Base-by-base conservation (phyloP, 305 asterid genomes). In the Ajuga reptans region DNA sequence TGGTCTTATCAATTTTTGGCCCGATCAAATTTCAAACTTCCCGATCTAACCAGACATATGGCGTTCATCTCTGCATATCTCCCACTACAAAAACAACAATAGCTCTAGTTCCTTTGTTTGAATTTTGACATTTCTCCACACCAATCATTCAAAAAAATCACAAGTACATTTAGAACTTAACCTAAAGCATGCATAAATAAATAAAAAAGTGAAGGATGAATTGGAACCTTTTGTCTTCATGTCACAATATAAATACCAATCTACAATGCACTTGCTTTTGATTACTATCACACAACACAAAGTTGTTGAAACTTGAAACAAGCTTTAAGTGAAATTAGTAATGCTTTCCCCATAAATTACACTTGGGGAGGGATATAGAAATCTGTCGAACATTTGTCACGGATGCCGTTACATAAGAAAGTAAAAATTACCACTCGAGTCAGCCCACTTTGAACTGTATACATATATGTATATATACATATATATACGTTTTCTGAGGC, bases 341-440 rank as follows among this genome's bases (percentile, higher is more conserved):
- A 62, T 64, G 51, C 67, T 43, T 61, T 55, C 68, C 69, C 64
- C 69, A 27, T 39, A 71, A 36, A 47, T 18, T 10, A 65, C 59
- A 55, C 16, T 37, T 33, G 31, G 55, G 72, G n/a, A 68, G 63
- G 49, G 21, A 39, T 17, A 68, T 43, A 73, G 72, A 78, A 69
- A 68, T 53, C 37, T 42, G 72, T 15, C 52, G 34, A 65, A 76
- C 63, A 74, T 72, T 57, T 66, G 55, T 63, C 17, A 70, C 80
- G 67, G 42, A 64, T 75, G 68, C 71, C 50, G 71, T 58, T 78
- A 72, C 79, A 75, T 47, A 71, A 71, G 6, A 71, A 72, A 58
- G 57, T 39, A 47, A 27, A 58, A 72, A 10, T 64, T 34, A 39
- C 66, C 46, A 54, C 41, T 52, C 54, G 27, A 46, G 63, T 54